These are phyloP conservation scores for Nosema muscidifuracis DNA, from an alignment of 371 early-diverging fungal genomes.

Conservation along the genomic window DNA sequence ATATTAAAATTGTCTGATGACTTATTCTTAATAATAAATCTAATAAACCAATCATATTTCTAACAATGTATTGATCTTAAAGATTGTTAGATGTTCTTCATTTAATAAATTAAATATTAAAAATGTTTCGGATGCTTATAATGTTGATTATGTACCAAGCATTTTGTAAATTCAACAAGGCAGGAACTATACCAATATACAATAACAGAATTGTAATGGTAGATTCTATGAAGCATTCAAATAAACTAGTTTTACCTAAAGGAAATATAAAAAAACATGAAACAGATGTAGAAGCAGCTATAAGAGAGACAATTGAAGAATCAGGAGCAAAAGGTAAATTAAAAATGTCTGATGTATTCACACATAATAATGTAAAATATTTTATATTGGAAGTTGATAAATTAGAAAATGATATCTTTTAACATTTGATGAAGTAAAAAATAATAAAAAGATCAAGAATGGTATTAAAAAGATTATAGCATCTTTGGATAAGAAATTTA, in stretches of 20 bases:
- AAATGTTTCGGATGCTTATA: too few relatives aligned
- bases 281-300: slow-evolving; percentile 44
- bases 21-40: too few relatives aligned
- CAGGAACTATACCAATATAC: slow-evolving; percentile 12
- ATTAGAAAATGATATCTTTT: not conserved
- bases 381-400: slow-evolving; percentile 11
- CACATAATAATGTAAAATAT: not conserved
- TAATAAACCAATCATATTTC: too few relatives aligned
- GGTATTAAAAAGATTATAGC: slow-evolving; percentile 5
- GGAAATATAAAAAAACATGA: slow-evolving; percentile 55
- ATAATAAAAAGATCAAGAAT: not conserved
- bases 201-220: slow-evolving; percentile 30
- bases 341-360: too few relatives aligned
- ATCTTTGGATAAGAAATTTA: not conserved
- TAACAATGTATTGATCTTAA: too few relatives aligned
- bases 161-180: too few relatives aligned
- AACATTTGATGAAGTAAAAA: not conserved
- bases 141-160: too few relatives aligned
- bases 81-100: too few relatives aligned
- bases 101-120: too few relatives aligned
- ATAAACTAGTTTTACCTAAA: slow-evolving; percentile 56
- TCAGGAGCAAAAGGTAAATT: slow-evolving; percentile 48
- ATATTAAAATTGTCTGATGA: too few relatives aligned
- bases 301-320: slow-evolving; percentile 60
- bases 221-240: slow-evolving; percentile 10